Percentiles rank a stretch among this genome's conserved stretches.
Evolutionary conservation across 192 early-diverging fungal species (phyloP).

Genomic region (Mortierella alpina): DNA sequence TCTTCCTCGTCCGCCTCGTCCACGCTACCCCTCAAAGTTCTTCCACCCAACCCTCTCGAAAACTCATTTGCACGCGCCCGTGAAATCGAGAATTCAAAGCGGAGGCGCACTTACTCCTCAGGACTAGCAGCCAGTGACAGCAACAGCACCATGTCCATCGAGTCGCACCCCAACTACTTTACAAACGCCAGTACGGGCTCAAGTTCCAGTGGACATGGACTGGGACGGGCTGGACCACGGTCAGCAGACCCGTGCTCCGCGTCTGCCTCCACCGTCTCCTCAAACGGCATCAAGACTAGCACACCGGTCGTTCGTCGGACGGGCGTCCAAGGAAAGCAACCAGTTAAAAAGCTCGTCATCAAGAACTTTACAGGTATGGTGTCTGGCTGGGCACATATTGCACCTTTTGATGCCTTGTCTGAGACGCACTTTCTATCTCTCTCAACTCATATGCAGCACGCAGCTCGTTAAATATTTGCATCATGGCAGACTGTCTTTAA

Average conservation of each 20-base stretch:
- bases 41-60: slow-evolving; percentile 32
- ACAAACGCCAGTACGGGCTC: slow-evolving; percentile 10
- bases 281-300: slow-evolving; percentile 22
- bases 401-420: background rate
- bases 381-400: background rate
- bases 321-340: slow-evolving; percentile 51
- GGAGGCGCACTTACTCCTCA: slow-evolving; percentile 15
- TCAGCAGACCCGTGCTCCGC: background rate
- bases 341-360: slow-evolving; percentile 71
- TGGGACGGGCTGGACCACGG: slow-evolving; percentile 35
- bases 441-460: too few species aligned
- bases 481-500: too few species aligned
- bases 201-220: slow-evolving; percentile 14
- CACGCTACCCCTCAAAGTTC: background rate
- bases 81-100: slow-evolving; percentile 38
- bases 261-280: background rate
- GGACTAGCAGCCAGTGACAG: background rate
- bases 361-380: slow-evolving; percentile 68
- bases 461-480: too few species aligned
- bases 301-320: slow-evolving; percentile 26
- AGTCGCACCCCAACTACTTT: slow-evolving; percentile 24
- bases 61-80: slow-evolving; percentile 49
- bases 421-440: background rate
- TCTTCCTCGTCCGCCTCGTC: slow-evolving; percentile 5
- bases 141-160: slow-evolving; percentile 30